Conservation (phyloP, 2,329 filamentous ascomycete genomes). For the Aspergillus sp. region DNA sequence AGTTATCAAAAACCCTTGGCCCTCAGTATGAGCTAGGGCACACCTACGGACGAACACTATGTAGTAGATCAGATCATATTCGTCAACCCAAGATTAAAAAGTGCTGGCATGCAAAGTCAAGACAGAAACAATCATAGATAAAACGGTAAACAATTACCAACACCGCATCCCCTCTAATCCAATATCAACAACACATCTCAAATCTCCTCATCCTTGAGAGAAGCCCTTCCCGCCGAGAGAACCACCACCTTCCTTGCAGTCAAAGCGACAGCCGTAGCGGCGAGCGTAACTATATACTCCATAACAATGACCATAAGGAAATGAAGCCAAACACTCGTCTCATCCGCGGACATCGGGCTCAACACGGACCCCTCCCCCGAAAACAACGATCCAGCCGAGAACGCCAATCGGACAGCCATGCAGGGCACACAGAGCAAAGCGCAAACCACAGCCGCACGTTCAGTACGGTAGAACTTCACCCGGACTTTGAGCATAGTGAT, state of each 20-base stretch:
- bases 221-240: conserved; percentile 9
- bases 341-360: conserved; percentile 8
- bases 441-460: conserved; percentile 12
- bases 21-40: background rate
- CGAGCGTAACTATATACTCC: conserved; percentile 15
- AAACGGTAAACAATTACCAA: too few relatives aligned
- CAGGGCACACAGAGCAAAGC: conserved; percentile 13
- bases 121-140: background rate
- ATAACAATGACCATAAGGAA: conserved; percentile 18
- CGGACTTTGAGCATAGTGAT: conserved; percentile 13
- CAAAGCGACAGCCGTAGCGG: conserved; percentile 12
- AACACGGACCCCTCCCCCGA: conserved; percentile 13
- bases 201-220: conserved; percentile 9
- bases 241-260: conserved; percentile 12
- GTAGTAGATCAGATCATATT: background rate
- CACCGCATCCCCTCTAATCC: background rate
- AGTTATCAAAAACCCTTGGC: background rate
- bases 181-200: conserved; percentile 3
- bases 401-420: conserved; percentile 14
- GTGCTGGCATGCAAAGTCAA: background rate
- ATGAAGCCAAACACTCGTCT: conserved; percentile 15
- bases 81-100: background rate
- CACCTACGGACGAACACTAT: background rate
- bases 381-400: conserved; percentile 13
- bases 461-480: conserved; percentile 11